Base-by-base conservation (phyloP, 192 early-diverging fungal genomes). In the Phlyctochytrium arcticum region DNA sequence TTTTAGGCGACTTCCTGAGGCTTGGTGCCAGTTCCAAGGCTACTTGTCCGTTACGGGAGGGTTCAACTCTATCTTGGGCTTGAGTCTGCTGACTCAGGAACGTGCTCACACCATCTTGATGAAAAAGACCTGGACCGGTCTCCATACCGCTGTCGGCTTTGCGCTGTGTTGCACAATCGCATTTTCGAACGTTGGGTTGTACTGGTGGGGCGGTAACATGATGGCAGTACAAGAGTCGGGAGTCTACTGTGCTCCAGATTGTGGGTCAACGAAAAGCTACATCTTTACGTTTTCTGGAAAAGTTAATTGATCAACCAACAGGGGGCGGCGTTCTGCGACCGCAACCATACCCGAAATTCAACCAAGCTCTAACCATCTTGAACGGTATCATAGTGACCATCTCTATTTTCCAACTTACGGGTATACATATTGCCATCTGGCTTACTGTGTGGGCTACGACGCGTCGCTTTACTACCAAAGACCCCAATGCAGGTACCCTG, bases 21-120 rank as follows among this genome's bases (percentile, higher is more conserved):
- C 15, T 30, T 63, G 61, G 61, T 63, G 61, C 33, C 61, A 63
- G 30, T 54, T 63, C 49, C 61, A 63, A 37, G 61, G 61, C 31
- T 63, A 30, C 35, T 35, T 48, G 9, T 56, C 61, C 2, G 12
- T 29, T 24, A 9, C 36, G 3, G 9, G 9, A 21, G 61, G 26
- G 17, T 53, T 63, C 30, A 56, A 33, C 8, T 63, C 61, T 19
- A 15, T 63, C 48, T 56, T 56, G 19, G 35, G 27, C 15, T 23
- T 63, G 4, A 26, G 15, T 32, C 30, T 63, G 17, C 36, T 63
- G 17, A 63, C 61, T 24, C 47, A 63, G 21, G 61, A 63, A 32
- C 61, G 61, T 15, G 21, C 50, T 3, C 19, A 55, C 49, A 63
- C 49, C 6, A 54, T 63, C 30, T 19, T 54, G n/a, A 12, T 63